These are phyloP conservation scores for Gamarada debralockiae DNA, from an alignment of 495 filamentous ascomycete genomes.

Conservation along the genomic window DNA sequence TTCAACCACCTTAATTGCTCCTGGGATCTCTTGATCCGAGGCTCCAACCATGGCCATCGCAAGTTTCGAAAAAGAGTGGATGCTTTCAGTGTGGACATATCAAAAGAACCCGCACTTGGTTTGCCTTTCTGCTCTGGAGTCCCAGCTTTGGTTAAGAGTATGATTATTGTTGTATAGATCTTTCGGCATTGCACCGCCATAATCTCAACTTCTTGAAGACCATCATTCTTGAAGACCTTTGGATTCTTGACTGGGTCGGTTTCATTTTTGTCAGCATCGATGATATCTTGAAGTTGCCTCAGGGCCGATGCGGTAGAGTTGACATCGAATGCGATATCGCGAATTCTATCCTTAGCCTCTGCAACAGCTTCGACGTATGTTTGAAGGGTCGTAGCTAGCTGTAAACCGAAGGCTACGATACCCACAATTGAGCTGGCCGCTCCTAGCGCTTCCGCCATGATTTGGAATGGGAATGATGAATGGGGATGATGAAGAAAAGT, in stretches of 20 bases:
- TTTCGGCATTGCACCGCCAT: conserved; percentile 21
- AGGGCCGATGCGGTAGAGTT: conserved; percentile 20
- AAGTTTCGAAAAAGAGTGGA: no score
- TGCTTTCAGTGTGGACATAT: no score
- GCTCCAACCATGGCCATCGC: no score
- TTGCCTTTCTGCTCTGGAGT: conserved; percentile 7
- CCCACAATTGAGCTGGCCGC: conserved; percentile 15
- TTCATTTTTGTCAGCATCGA: conserved; percentile 5
- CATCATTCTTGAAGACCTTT: conserved; percentile 8
- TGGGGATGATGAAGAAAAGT: no score
- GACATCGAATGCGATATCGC: conserved; percentile 17
- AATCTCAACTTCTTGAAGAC: conserved; percentile 12
- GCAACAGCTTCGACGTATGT: conserved; percentile 13
- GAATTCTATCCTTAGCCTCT: conserved; percentile 11
- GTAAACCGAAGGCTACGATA: conserved; percentile 18
- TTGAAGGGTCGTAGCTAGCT: conserved; percentile 21
- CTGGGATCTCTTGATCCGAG: no score
- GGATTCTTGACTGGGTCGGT: neutral
- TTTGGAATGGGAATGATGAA: no score
- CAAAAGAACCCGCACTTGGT: no score
- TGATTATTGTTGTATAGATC: conserved; percentile 19
- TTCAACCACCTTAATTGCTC: no score
- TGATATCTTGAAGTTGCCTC: conserved; percentile 15
- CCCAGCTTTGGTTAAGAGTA: conserved; percentile 17
- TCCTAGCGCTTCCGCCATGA: conserved; percentile 17